These are phyloP conservation scores for Geotrichum bryndzae DNA, from an alignment of 1,139 yeast genomes.

Conservation along the genomic window DNA sequence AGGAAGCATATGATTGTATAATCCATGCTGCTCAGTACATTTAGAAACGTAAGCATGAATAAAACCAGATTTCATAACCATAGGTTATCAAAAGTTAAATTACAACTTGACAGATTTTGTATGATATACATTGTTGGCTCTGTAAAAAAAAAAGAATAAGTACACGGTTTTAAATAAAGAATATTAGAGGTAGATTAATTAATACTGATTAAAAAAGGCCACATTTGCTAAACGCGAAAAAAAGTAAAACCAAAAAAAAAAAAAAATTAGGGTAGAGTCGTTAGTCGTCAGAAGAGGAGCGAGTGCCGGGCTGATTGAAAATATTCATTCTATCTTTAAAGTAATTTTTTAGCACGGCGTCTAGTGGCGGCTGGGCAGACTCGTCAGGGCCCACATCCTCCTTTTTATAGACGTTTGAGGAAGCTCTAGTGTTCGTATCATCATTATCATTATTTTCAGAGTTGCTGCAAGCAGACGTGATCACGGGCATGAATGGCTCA, in stretches of 20 bases:
- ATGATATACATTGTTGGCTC: background rate
- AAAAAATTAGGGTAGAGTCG: background rate
- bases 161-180: too few relatives aligned
- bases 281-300: background rate
- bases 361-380: background rate
- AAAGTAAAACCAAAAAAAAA: conserved; percentile 4
- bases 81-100: background rate
- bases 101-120: background rate
- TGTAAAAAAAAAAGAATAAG: background rate
- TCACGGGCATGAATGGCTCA: background rate
- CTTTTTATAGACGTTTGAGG: background rate
- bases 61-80: too few relatives aligned
- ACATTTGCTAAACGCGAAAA: background rate
- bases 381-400: background rate
- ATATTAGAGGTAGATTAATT: too few relatives aligned
- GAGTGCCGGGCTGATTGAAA: conserved; percentile 17
- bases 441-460: background rate
- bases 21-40: too few relatives aligned
- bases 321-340: conserved; percentile 29
- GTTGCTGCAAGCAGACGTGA: background rate
- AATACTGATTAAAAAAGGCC: too few relatives aligned
- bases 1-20: too few relatives aligned
- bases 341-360: conserved; percentile 25
- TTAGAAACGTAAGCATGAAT: too few relatives aligned
- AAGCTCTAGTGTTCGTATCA: too few relatives aligned